phyloP scores from a whole-genome alignment of 768 basidiomycete species.

The Amanita jacksonii region DNA sequence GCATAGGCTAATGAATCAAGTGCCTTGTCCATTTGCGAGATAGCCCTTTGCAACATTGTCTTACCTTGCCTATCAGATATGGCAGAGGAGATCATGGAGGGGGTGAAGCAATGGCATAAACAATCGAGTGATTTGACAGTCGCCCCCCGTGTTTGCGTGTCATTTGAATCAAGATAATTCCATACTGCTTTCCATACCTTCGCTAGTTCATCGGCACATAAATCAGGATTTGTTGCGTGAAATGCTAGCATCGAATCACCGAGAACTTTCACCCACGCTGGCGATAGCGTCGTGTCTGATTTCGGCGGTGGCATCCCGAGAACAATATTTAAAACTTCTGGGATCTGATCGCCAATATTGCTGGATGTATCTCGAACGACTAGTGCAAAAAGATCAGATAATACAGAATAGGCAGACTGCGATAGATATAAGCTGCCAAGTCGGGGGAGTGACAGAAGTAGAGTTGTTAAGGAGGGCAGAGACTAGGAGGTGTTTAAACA shows the following conservation, averaged over 20 bases:
- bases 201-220: slow-evolving; percentile 43
- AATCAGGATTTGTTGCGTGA: slow-evolving; percentile 36
- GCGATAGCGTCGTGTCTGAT: slow-evolving; percentile 54
- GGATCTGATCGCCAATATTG: slow-evolving; percentile 43
- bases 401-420: slow-evolving; percentile 76
- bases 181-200: slow-evolving; percentile 70
- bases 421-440: slow-evolving; percentile 86
- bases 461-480: slow-evolving; percentile 56
- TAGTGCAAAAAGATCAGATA: slow-evolving; percentile 68
- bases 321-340: slow-evolving; percentile 55
- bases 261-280: slow-evolving; percentile 73
- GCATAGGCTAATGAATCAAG: slow-evolving; percentile 68
- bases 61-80: slow-evolving; percentile 36
- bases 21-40: slow-evolving; percentile 55
- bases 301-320: slow-evolving; percentile 61
- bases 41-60: slow-evolving; percentile 51
- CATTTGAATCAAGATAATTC: slow-evolving; percentile 68
- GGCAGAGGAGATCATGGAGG: slow-evolving; percentile 46
- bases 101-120: slow-evolving; percentile 63
- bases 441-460: slow-evolving; percentile 75
- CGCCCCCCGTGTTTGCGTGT: slow-evolving; percentile 50
- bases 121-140: slow-evolving; percentile 53
- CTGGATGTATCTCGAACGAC: slow-evolving; percentile 41
- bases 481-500: slow-evolving; percentile 34
- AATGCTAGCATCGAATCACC: slow-evolving; percentile 67